A percentile compares a stretch with the other conserved stretches of the same genome.
Evolutionary conservation across 805 yeast species (phyloP).

Genomic region (Hanseniaspora thailandica): DNA sequence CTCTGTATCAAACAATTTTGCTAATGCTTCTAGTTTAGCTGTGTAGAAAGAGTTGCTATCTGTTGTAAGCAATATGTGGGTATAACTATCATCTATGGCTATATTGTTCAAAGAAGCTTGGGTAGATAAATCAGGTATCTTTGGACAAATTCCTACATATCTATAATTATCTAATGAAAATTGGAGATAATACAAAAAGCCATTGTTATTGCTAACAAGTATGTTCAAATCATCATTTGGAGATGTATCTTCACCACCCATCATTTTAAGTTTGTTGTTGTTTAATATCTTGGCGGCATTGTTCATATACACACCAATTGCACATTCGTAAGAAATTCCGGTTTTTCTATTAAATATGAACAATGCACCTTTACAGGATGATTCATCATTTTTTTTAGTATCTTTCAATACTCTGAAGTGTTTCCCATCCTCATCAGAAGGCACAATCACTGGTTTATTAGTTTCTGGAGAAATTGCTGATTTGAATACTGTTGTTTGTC

Average conservation of each 20-base stretch:
- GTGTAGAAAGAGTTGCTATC: not conserved
- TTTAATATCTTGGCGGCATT: not conserved
- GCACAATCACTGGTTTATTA: not conserved
- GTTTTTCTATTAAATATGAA: not conserved
- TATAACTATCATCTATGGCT: not conserved
- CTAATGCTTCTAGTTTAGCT: not conserved
- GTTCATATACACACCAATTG: not conserved
- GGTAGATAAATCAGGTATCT: not conserved
- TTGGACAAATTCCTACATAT: not conserved
- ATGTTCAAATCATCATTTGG: not conserved
- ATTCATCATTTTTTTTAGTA: not conserved
- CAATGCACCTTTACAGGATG: not conserved
- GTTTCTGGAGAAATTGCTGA: not conserved
- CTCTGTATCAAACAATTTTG: not conserved
- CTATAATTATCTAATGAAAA: not conserved
- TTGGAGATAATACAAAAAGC: not conserved
- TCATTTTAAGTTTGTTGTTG: not conserved
- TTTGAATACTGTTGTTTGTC: too few species aligned
- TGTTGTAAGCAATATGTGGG: not conserved
- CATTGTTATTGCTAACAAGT: not conserved
- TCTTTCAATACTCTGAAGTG: not conserved
- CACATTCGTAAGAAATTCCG: not conserved
- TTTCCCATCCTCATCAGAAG: not conserved
- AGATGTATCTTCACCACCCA: too few species aligned
- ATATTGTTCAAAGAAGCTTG: not conserved